Evolutionary conservation across 768 basidiomycete genomes (phyloP).

Genomic region (Xanthoconium purpureum): DNA sequence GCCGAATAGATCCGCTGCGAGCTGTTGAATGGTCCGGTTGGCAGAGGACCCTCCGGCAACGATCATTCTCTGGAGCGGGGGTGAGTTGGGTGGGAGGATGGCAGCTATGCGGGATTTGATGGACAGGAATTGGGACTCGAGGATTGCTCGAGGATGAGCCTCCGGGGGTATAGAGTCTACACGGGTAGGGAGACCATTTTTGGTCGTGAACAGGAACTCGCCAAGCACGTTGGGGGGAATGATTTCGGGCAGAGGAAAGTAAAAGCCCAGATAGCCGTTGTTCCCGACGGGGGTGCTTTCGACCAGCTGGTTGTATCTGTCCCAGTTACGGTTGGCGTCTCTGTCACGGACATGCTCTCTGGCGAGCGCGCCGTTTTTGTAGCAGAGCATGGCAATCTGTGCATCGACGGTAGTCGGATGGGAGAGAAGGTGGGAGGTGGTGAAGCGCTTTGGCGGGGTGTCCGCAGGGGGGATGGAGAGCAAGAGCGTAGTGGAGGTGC

Average conservation of each 20-base stretch:
- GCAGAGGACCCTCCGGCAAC: constrained; percentile 7
- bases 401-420: constrained; percentile 5
- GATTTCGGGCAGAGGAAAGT: constrained; percentile 10
- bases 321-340: neutral
- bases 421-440: constrained; percentile 7
- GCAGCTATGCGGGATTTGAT: constrained; percentile 10
- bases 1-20: constrained; percentile 3
- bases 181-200: neutral
- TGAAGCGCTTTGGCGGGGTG: constrained; percentile 4
- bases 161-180: constrained; percentile 2
- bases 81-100: constrained; percentile 5
- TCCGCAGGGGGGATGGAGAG: constrained; percentile 7
- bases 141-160: constrained; percentile 4
- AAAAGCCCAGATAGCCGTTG: neutral
- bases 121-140: constrained; percentile 11
- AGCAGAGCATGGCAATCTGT: constrained; percentile 9
- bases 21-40: constrained; percentile 8
- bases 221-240: constrained; percentile 5
- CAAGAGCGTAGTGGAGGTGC: constrained; percentile 4
- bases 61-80: constrained; percentile 4
- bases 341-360: constrained; percentile 7
- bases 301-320: constrained; percentile 3
- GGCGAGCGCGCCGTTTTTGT: constrained; percentile 10
- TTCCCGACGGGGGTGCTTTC: neutral
- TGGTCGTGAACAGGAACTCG: constrained; percentile 1